Base-by-base conservation (phyloP, 2,329 filamentous ascomycete species). In the Cercospora beticola region DNA sequence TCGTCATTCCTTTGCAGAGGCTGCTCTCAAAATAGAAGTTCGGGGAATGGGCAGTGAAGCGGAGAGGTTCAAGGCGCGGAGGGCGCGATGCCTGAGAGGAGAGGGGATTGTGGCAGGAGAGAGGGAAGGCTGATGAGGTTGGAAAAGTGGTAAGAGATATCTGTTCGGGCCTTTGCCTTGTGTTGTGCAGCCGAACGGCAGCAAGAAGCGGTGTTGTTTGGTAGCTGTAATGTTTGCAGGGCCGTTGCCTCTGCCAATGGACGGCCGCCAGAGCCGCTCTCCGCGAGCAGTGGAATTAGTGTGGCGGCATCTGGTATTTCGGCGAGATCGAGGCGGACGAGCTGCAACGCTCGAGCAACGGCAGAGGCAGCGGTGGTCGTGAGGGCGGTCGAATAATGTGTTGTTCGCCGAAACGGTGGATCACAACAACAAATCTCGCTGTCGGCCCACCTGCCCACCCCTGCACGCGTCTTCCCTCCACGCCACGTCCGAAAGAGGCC, bases 111-210 rank as follows among this genome's bases (percentile, higher is more conserved):
- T 62, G 30, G 36, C 33, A 49, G 62, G 16, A 18, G 62, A 62
- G 43, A 62, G 65, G 64, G 54, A 57, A 59, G 28, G 58, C 61
- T 36, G 23, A 49, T 67, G 68, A 66, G 14, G 26, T 31, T n/a
- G 61, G 59, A 58, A 62, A 62, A 26, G 40, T 66, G 65, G 43
- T 69, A 71, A 49, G 69, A 70, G 69, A 71, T 65, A 72, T 52
- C 31, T 66, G 64, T 57, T 57, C 62, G 56, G 59, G 30, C 12
- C 31, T 43, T 68, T 52, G 66, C 65, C 65, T 69, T 70, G 30
- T 33, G 61, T 64, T 26, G 23, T 62, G 28, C 31, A 56, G 26
- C 36, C 52, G 18, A 59, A 59, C 16, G 56, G 56, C 30, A 57
- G 54, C 46, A 57, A 30, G 60, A 28, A 46, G 60, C 36, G 26